Conservation (phyloP, 176 grass and related monocot species). For the Eremochloa ophiuroides region DNA sequence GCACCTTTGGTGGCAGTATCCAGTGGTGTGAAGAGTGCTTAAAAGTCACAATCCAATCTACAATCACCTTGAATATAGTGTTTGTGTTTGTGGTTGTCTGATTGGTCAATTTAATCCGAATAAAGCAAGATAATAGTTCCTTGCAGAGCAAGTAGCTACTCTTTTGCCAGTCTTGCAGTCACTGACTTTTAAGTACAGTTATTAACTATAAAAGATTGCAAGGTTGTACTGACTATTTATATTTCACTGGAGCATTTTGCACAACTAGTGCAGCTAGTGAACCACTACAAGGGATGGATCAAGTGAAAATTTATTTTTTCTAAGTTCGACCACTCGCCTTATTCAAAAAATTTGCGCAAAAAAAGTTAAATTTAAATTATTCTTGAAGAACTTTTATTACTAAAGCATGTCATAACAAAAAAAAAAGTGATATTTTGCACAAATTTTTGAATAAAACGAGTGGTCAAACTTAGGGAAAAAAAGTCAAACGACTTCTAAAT, state of each 20-base stretch:
- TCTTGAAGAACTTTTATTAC: no score
- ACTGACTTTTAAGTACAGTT: background rate
- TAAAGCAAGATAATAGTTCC: background rate
- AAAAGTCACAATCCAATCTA: background rate
- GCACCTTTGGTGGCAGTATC: background rate
- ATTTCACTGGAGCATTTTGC: background rate
- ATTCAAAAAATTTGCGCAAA: no score
- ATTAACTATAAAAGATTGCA: background rate
- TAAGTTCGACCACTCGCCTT: no score
- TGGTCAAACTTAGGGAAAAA: no score
- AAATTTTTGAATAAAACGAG: no score
- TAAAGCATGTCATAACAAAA: no score
- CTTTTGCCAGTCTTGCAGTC: background rate
- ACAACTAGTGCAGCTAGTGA: background rate
- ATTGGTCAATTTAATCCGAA: background rate
- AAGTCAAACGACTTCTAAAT: no score
- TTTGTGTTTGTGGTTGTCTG: background rate
- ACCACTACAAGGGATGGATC: background rate
- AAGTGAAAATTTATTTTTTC: background rate
- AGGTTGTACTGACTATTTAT: background rate
- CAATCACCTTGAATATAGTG: background rate
- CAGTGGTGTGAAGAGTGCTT: background rate
- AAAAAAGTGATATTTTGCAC: no score
- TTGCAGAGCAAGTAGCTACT: background rate
- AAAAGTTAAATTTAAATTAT: no score